Evolutionary conservation across 2,329 filamentous ascomycete genomes (phyloP).

Genomic region (Trichocomaceae sp.): DNA sequence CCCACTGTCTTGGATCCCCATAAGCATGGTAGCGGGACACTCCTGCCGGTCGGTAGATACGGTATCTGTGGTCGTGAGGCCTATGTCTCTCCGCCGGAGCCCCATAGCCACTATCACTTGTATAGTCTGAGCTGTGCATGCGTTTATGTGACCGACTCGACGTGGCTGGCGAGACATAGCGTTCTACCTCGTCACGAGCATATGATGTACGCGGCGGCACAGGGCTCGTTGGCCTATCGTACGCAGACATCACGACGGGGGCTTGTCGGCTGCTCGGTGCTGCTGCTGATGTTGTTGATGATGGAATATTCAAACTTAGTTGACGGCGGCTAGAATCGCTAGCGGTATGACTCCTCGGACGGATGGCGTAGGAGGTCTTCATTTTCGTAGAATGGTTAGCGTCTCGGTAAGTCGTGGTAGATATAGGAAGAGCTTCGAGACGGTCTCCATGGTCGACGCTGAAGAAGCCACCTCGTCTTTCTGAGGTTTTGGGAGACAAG

Average conservation of each 20-base stretch:
- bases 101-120: constrained; percentile 30
- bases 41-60: constrained; percentile 20
- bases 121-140: constrained; percentile 29
- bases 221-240: constrained; percentile 29
- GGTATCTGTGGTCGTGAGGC: constrained; percentile 22
- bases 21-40: constrained; percentile 25
- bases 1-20: constrained; percentile 25
- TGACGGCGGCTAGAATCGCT: constrained; percentile 24
- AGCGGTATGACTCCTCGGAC: constrained; percentile 33
- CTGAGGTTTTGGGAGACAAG: constrained; percentile 22
- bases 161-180: constrained; percentile 29
- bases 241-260: constrained; percentile 24
- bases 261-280: constrained; percentile 17
- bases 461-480: constrained; percentile 22
- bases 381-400: constrained; percentile 26
- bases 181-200: constrained; percentile 24
- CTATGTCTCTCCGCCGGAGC: constrained; percentile 20
- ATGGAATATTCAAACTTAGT: constrained; percentile 22
- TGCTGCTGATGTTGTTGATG: constrained; percentile 15
- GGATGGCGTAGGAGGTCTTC: constrained; percentile 33
- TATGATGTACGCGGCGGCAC: constrained; percentile 19
- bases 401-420: constrained; percentile 28
- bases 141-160: constrained; percentile 25
- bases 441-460: constrained; percentile 21
- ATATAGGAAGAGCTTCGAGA: constrained; percentile 30